Base-by-base conservation (phyloP, 768 basidiomycete genomes). In the Amanita molliuscula region DNA sequence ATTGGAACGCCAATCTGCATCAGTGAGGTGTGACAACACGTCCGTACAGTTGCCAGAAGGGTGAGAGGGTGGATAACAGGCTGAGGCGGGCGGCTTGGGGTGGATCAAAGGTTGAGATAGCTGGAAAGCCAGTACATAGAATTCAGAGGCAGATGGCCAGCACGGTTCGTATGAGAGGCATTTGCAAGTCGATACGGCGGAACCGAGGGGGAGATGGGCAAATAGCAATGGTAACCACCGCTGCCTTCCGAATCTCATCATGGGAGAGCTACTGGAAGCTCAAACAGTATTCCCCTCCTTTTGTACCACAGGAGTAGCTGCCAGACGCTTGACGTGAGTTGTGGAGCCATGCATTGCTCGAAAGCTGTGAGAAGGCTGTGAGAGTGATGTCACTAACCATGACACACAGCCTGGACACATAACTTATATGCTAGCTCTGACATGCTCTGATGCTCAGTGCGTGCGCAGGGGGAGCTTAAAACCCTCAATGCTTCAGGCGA, bases 21-120 rank as follows among this genome's bases (percentile, higher is more conserved):
- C 57, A 1, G 13, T 38, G 50, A 61, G 64, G 16, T 62, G 56
- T 1, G 55, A 49, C 4, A 44, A 44, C 18, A 70, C 63, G 0
- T 59, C 63, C 0, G 62, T 55, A 54, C 75, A 77, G 42, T 71
- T 70, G 0, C 64, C 66, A 5, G 66, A 66, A 0, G 67, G 64
- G 18, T 62, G 42, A 0, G 57, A 54, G 6, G 52, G 31, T 0
- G 73, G 65, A 50, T 77, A 76, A 54, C 74, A 77, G 1, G 65
- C 61, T 1, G 63, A 63, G 1, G 67, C 71, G 3, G 67, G 64
- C 0, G 75, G 71, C 0, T 58, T 40, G 0, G 74, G 76, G 15
- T 62, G 56, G 6, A 78, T 44, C 26, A 77, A 63, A 0, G 72
- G 72, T 31, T 71, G 71, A 1, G 75, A 75, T 21, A 78, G 41